These are phyloP conservation scores for Yarrowia osloensis DNA, from an alignment of 805 yeast species.

Conservation along the genomic window DNA sequence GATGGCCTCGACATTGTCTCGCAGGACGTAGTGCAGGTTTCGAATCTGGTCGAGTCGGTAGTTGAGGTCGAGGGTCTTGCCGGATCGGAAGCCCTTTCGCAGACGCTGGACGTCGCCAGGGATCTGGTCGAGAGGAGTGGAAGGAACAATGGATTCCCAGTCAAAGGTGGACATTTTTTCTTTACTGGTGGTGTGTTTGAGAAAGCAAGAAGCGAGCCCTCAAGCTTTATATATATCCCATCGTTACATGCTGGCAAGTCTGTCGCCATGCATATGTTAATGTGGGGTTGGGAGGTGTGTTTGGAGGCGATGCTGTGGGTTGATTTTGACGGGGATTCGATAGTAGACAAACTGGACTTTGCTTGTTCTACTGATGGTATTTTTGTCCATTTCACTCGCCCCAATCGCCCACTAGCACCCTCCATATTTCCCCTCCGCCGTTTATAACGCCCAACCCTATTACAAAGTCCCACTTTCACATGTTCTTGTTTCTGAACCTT, in stretches of 20 bases:
- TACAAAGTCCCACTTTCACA: conserved; percentile 4
- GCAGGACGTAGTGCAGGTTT: conserved; percentile 62
- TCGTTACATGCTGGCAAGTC: not conserved
- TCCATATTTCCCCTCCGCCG: not conserved
- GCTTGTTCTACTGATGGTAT: not conserved
- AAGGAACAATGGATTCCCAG: conserved; percentile 33
- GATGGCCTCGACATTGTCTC: conserved; percentile 58
- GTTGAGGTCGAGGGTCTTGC: conserved; percentile 55
- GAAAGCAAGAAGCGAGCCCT: not conserved
- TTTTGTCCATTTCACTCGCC: not conserved
- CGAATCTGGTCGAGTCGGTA: conserved; percentile 64
- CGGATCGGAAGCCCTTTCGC: conserved; percentile 47
- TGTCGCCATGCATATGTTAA: not conserved
- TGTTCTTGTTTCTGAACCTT: not conserved
- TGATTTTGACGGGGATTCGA: not conserved
- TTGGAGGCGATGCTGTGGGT: too few species aligned
- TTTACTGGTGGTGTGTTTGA: not conserved
- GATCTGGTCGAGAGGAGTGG: conserved; percentile 53
- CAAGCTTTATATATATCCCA: not conserved
- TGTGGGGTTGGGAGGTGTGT: not conserved
- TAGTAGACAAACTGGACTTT: not conserved
- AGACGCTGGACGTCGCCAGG: conserved; percentile 50
- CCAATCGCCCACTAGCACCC: not conserved
- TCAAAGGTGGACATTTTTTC: not conserved
- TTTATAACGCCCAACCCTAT: not conserved